These are phyloP conservation scores for Stevia rebaudiana DNA, from an alignment of 140 eudicot genomes.

Conservation along the genomic window DNA sequence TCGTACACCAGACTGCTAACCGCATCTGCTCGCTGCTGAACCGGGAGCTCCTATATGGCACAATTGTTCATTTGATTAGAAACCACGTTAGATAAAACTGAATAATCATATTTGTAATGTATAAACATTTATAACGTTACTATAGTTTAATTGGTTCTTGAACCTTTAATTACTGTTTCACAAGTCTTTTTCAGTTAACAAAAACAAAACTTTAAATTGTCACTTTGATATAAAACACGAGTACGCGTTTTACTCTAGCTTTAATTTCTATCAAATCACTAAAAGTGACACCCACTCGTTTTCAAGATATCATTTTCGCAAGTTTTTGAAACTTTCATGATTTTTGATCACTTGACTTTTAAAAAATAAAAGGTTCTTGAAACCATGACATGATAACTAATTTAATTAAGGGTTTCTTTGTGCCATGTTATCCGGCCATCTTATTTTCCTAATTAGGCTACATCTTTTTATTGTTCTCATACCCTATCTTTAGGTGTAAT, in stretches of 20 bases:
- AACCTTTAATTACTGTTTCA: neutral
- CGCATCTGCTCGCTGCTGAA: slow-evolving; percentile 84
- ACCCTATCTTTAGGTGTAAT: too few relatives aligned
- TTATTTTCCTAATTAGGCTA: neutral
- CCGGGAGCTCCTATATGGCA: slow-evolving; percentile 61
- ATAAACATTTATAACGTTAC: neutral
- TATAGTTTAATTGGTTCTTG: neutral
- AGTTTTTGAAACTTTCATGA: neutral
- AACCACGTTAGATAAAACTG: neutral
- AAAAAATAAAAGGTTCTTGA: neutral
- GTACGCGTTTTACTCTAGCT: too few relatives aligned
- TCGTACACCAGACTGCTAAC: slow-evolving; percentile 93
- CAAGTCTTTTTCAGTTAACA: too few relatives aligned
- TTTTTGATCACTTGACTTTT: neutral
- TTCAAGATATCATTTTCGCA: neutral
- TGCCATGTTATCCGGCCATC: too few relatives aligned
- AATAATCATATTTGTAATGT: neutral
- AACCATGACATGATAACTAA: neutral
- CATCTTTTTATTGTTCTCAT: too few relatives aligned
- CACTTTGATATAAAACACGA: too few relatives aligned
- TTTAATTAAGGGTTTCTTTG: neutral
- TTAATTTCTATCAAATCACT: too few relatives aligned
- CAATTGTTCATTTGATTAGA: neutral
- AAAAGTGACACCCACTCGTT: too few relatives aligned
- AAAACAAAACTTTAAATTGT: too few relatives aligned